Conservation (phyloP, 2,329 filamentous ascomycete species). For the Pseudogymnoascus sp. region DNA sequence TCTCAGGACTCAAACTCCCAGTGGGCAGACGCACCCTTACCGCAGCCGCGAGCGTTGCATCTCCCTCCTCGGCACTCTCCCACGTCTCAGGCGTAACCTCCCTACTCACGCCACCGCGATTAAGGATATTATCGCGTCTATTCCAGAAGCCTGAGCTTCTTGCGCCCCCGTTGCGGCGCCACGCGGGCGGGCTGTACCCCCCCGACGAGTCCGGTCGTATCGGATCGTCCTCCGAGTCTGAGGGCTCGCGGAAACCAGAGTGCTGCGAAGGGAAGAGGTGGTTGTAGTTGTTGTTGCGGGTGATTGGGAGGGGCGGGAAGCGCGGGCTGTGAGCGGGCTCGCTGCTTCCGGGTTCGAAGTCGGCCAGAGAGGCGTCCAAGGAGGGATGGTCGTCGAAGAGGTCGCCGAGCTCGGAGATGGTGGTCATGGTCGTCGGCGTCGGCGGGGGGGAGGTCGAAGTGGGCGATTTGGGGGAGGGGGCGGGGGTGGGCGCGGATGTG, state of each 20-base stretch:
- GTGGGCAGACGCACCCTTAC: constrained; percentile 35
- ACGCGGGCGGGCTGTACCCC: constrained; percentile 60
- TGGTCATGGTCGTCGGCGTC: constrained; percentile 19
- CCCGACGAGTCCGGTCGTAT: constrained; percentile 35
- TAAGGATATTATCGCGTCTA: constrained; percentile 45
- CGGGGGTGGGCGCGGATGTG: constrained; percentile 22
- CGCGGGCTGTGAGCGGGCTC: constrained; percentile 19
- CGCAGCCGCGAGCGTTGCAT: constrained; percentile 26
- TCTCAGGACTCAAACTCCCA: constrained; percentile 48
- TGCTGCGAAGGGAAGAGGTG: constrained; percentile 45
- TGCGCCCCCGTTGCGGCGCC: constrained; percentile 41
- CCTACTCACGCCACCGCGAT: constrained; percentile 43
- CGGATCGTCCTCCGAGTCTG: constrained; percentile 31
- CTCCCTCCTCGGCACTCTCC: constrained; percentile 45
- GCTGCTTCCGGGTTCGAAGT: constrained; percentile 49
- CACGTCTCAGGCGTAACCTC: constrained; percentile 50
- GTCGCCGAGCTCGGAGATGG: constrained; percentile 40
- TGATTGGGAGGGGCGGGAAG: background rate
- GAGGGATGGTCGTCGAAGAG: constrained; percentile 52
- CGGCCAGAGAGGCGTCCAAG: constrained; percentile 52
- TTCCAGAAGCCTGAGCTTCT: constrained; percentile 38
- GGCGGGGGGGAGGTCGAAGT: background rate
- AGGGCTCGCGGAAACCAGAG: constrained; percentile 53
- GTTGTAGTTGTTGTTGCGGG: constrained; percentile 16
- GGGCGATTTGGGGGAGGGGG: constrained; percentile 10